Conservation (phyloP, 139 green algal genomes). For the Coelastrella sp. region DNA sequence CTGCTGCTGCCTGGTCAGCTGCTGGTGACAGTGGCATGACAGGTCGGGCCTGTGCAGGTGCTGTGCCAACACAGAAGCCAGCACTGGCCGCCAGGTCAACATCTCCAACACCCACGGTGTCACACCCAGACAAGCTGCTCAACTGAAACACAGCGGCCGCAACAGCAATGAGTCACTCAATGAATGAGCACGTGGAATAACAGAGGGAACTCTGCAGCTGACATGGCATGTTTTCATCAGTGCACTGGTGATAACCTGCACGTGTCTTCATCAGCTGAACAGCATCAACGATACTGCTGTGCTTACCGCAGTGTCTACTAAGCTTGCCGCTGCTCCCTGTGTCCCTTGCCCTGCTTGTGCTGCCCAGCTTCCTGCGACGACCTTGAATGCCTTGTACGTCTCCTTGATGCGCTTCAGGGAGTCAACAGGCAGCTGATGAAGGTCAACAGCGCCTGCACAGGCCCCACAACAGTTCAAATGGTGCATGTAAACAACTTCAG, state of each 20-base stretch:
- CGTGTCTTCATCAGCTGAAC: no score
- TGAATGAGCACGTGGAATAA: background rate
- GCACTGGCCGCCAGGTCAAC: conserved; percentile 45
- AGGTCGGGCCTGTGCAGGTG: conserved; percentile 49
- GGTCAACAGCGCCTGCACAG: conserved; percentile 50
- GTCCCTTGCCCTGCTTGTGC: background rate
- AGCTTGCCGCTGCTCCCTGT: background rate
- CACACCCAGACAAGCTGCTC: background rate
- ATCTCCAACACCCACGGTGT: conserved; percentile 49
- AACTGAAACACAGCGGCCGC: background rate
- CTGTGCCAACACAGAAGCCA: conserved; percentile 58
- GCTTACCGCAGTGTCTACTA: background rate
- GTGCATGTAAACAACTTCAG: background rate
- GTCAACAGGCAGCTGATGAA: conserved; percentile 72
- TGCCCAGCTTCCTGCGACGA: background rate
- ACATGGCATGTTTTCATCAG: background rate
- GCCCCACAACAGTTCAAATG: background rate
- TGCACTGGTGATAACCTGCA: no score
- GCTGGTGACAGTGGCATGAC: background rate
- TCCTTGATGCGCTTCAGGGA: conserved; percentile 78
- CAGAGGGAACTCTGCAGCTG: background rate
- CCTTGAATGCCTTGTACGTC: conserved; percentile 68
- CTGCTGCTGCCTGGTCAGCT: conserved; percentile 3
- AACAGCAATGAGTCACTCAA: background rate
- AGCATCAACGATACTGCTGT: background rate